Base-by-base conservation (phyloP, 1,139 yeast species). In the Yueomyces sp. region DNA sequence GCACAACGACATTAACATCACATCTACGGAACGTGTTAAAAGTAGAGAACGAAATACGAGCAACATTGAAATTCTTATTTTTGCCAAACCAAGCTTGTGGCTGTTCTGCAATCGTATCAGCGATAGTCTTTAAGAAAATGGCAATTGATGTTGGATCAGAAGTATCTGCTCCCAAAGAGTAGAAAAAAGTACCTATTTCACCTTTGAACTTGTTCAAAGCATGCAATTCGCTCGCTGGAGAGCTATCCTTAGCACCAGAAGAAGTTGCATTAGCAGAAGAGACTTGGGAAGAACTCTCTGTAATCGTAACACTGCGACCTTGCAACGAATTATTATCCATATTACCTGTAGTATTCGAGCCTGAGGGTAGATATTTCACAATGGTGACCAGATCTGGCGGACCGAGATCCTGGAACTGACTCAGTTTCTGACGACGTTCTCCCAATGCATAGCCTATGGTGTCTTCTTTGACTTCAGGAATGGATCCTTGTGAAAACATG, bases 361-460 rank as follows among this genome's bases (percentile, higher is more conserved):
- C 12, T 26, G 57, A 53, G 8, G 60, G 60, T 7, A 59, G 43
- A 39, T 62, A 60, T 53, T 76, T 78, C 36, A 78, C 65, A 41
- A 81, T 54, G 49, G 84, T 85, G 43, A 94, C 84, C 49, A 91
- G 69, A 65, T 91, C 98, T 7, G 96, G 93, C 0, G 97, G 96
- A 1, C 98, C 99, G 47, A 91, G 59, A 40, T 73, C 75, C 44
- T 67, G 69, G 51, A 74, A 75, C 27, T 70, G 62, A n/a, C 64
- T 54, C 39, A 75, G 59, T 36, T 68, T 63, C 29, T 60, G 55
- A 30, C 73, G 65, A 43, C 82, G 66, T 42, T 74, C 74, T 38
- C 64, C 67, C 43, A 76, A 57, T 33, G 78, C 72, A 44, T 70
- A 70, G 1, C 78, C 78, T 5, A 67, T 62, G 26, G 60, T 67